Evolutionary conservation across 306 rosid genomes (phyloP), one percentile per base, ranked within the genome.

Genomic region (Ceratonia siliqua): DNA sequence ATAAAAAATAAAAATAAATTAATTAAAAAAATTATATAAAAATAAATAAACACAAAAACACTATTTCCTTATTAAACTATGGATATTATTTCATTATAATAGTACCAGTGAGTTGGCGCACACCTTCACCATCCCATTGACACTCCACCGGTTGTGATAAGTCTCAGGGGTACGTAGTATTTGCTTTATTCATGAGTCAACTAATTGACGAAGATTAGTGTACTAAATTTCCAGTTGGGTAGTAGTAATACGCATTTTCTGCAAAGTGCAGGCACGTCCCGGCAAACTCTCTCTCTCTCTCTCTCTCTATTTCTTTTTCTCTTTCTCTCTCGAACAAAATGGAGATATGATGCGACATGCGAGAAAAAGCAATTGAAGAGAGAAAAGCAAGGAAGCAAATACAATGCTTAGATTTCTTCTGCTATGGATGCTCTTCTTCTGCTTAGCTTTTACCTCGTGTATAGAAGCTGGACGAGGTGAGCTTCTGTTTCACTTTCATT

Each of bases 321-420:
- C 68, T 28, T 5, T 57, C 83, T 83, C 81, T 70, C 77, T 54
- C 35, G 36, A 49, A 45, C 38, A 59, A 56, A 22, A 63, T 33
- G 53, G 72, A 62, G 77, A 39, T 28, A 15, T 53, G 76, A 62
- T 68, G 74, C 62, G 82, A 65, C 70, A 66, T 39, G 48, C 35
- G 69, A 62, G 64, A 15, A 36, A 61, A 2, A 56, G 12, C 48
- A 36, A 73, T 2, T 4, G 38, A 62, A 2, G 64, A 61, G 46
- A 76, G 69, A 58, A 59, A 53, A 38, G 69, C 8, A 22, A 71
- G 0, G 78, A 69, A 36, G 73, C 63, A 21, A 64, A 75, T 21
- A 55, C 82, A 67, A 84, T 85, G 97, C 72, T 73, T 63, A 78
- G 87, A 87, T 84, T 81, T 68, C 87, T 78, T 74, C 81, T 83